Conservation (phyloP, 257 asterid genomes). For the Solanum boliviense region DNA sequence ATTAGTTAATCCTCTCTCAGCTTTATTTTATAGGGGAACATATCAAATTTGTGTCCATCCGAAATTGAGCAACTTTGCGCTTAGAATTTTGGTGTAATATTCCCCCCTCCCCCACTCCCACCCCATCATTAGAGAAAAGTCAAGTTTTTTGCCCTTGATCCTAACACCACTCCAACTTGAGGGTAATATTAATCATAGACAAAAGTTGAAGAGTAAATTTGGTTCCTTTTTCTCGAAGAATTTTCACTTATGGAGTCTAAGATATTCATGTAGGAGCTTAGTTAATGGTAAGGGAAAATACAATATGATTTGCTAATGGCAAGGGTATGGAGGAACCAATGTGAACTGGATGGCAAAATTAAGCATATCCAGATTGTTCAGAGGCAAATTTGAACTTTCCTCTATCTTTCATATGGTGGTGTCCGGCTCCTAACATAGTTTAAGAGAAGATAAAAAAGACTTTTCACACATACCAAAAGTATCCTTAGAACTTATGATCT, state of each 20-base stretch:
- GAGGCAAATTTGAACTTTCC: not conserved
- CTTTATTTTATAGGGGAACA: not conserved
- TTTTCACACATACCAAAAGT: not conserved
- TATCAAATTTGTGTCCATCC: not conserved
- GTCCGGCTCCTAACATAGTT: not conserved
- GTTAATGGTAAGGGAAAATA: not conserved
- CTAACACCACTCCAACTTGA: not conserved
- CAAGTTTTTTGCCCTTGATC: not conserved
- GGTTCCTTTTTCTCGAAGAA: not conserved
- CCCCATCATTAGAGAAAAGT: not conserved
- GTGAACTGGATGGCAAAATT: not conserved
- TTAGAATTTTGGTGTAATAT: not conserved
- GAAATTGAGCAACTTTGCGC: not conserved
- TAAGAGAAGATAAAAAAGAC: not conserved
- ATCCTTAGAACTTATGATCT: not conserved
- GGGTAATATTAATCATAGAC: not conserved
- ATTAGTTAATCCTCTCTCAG: not conserved
- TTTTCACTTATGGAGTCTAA: not conserved
- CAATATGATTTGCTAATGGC: not conserved
- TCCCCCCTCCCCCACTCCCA: not conserved
- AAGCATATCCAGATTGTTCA: not conserved
- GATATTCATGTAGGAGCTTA: not conserved
- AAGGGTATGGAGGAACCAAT: not conserved
- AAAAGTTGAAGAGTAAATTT: not conserved
- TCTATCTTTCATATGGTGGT: not conserved